These are phyloP conservation scores for Westerdykella ornata DNA, from an alignment of 2,329 filamentous ascomycete genomes.

Conservation along the genomic window DNA sequence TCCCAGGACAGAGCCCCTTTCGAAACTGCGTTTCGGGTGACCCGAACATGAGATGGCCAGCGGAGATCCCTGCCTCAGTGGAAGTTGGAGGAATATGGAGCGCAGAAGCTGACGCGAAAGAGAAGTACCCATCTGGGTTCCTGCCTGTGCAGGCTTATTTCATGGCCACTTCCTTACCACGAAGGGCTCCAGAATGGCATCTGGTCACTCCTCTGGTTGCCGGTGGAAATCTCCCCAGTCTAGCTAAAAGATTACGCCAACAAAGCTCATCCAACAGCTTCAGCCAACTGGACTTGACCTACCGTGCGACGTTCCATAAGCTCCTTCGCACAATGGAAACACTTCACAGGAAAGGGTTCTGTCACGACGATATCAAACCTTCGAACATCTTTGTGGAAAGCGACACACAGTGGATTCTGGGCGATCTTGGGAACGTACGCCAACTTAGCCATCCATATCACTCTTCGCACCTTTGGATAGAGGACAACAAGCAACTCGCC, in stretches of 20 bases:
- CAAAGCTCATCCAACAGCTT: neutral
- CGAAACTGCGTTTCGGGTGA: slow-evolving; percentile 18
- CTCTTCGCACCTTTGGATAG: slow-evolving; percentile 17
- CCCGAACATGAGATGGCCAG: slow-evolving; percentile 15
- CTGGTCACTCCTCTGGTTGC: slow-evolving; percentile 8
- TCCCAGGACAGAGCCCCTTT: slow-evolving; percentile 18
- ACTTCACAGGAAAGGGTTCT: slow-evolving; percentile 28
- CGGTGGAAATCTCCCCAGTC: slow-evolving; percentile 10
- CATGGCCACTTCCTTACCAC: slow-evolving; percentile 7
- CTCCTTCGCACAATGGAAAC: slow-evolving; percentile 18
- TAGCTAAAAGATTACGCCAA: slow-evolving; percentile 3
- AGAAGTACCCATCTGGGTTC: slow-evolving; percentile 5
- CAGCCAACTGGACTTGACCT: slow-evolving; percentile 19
- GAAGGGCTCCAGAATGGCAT: slow-evolving; percentile 11
- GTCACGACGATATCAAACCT: slow-evolving; percentile 37
- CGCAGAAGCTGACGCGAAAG: neutral
- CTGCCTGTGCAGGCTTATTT: slow-evolving; percentile 17
- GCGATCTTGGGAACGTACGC: slow-evolving; percentile 34
- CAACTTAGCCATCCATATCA: slow-evolving; percentile 26
- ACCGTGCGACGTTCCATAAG: slow-evolving; percentile 24
- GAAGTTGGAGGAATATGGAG: slow-evolving; percentile 10
- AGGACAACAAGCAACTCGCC: slow-evolving; percentile 13
- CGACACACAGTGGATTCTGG: slow-evolving; percentile 24
- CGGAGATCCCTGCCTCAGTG: slow-evolving; percentile 24
- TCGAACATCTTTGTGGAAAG: slow-evolving; percentile 28